A percentile compares a stretch with the other conserved stretches of the same genome.
Conservation (phyloP, 1,284 basidiomycete species). For the Fereydounia khargensis region DNA sequence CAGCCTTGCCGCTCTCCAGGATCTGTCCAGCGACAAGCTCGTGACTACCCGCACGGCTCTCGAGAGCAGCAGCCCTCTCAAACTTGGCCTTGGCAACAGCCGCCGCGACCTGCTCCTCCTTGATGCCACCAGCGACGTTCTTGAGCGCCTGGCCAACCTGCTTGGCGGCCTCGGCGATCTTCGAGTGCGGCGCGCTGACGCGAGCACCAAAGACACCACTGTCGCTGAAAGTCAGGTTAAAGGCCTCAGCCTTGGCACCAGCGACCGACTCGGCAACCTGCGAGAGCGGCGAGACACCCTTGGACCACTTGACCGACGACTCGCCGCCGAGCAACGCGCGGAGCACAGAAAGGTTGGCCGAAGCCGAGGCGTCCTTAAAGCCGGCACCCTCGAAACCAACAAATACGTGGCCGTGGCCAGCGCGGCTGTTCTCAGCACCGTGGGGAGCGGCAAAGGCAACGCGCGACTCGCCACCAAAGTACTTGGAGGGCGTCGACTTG, state of each 20-base stretch:
- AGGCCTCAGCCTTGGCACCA: slow-evolving; percentile 42
- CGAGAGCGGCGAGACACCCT: slow-evolving; percentile 45
- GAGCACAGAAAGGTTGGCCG: slow-evolving; percentile 50
- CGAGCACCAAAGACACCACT: slow-evolving; percentile 51
- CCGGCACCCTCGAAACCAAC: slow-evolving; percentile 51
- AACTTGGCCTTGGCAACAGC: slow-evolving; percentile 56
- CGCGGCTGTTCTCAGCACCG: slow-evolving; percentile 37
- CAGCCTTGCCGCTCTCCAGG: slow-evolving; percentile 29
- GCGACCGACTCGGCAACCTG: slow-evolving; percentile 23
- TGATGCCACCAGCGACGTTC: slow-evolving; percentile 38
- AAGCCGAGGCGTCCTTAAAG: slow-evolving; percentile 15
- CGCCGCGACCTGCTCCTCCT: slow-evolving; percentile 35
- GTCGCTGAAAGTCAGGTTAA: slow-evolving; percentile 52
- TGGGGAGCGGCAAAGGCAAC: slow-evolving; percentile 45
- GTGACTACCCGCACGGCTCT: slow-evolving; percentile 39
- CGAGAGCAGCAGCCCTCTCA: slow-evolving; percentile 38
- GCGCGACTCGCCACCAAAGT: slow-evolving; percentile 55
- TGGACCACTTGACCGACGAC: slow-evolving; percentile 52
- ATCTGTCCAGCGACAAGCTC: slow-evolving; percentile 42
- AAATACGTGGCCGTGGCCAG: slow-evolving; percentile 49
- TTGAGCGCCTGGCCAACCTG: slow-evolving; percentile 43
- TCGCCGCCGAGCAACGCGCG: slow-evolving; percentile 51
- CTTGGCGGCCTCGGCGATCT: slow-evolving; percentile 37
- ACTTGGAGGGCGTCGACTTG: slow-evolving; percentile 35
- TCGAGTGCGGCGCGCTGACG: slow-evolving; percentile 42